Percentiles rank a stretch among this genome's conserved stretches.
These are phyloP conservation scores for Meyerozyma athensensis DNA, from an alignment of 1,139 yeast species.

Conservation along the genomic window DNA sequence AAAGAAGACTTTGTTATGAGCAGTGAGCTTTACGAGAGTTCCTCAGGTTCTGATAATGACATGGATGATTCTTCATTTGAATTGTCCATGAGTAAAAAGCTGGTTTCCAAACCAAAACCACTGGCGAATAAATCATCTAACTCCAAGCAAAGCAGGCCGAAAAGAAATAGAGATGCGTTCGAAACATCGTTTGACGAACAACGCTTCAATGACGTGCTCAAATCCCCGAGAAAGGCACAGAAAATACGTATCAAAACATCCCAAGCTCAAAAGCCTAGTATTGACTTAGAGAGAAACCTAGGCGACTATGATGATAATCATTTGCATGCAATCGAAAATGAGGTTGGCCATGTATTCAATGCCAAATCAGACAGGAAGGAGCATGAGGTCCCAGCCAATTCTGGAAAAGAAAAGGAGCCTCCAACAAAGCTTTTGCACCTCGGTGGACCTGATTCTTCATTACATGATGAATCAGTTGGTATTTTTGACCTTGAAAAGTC, in stretches of 20 bases:
- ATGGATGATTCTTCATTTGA: background rate
- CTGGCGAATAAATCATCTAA: background rate
- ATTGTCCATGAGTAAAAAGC: background rate
- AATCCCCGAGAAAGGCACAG: constrained; percentile 9
- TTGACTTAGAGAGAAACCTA: constrained; percentile 26
- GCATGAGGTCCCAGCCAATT: background rate
- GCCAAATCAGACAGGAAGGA: background rate
- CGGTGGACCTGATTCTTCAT: background rate
- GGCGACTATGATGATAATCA: constrained; percentile 37
- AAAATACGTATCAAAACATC: constrained; percentile 16
- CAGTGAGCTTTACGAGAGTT: no score
- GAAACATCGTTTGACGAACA: constrained; percentile 1
- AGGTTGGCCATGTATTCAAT: constrained; percentile 1
- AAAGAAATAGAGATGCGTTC: background rate
- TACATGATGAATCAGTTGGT: background rate
- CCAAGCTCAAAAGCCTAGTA: constrained; percentile 10
- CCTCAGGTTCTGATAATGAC: no score
- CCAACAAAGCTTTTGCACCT: no score
- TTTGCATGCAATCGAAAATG: constrained; percentile 8
- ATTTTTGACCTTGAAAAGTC: background rate
- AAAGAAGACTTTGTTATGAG: no score
- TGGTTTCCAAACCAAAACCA: background rate
- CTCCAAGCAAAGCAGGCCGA: background rate
- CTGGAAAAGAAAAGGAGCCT: background rate
- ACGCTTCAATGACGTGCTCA: background rate